Evolutionary conservation across 1,139 yeast genomes (phyloP).

Genomic region (Hansenula lynferdii): DNA sequence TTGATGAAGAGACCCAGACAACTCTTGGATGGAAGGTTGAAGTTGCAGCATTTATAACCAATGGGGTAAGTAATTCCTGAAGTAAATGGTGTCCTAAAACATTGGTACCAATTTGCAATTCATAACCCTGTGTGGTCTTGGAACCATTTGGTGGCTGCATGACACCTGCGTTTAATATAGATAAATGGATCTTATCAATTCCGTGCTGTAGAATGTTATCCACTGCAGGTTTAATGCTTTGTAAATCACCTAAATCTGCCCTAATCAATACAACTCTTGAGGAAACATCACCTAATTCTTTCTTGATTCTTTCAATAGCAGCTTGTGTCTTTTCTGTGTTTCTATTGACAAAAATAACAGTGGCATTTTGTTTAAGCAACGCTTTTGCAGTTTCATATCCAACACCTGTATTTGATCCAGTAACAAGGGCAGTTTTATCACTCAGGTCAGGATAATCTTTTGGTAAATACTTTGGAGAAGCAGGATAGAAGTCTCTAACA

Average conservation of each 20-base stretch:
- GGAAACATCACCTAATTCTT: conserved; percentile 17
- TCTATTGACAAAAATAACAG: conserved; percentile 39
- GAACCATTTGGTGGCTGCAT: conserved; percentile 37
- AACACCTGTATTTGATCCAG: conserved; percentile 43
- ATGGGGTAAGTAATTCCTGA: conserved; percentile 39
- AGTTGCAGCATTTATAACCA: conserved; percentile 25
- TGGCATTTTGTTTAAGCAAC: conserved; percentile 38
- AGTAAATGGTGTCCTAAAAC: conserved; percentile 45
- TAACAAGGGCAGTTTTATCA: conserved; percentile 37
- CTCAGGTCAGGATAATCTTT: conserved; percentile 39
- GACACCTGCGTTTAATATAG: conserved; percentile 52
- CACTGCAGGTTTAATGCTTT: conserved; percentile 39
- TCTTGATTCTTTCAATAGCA: conserved; percentile 29
- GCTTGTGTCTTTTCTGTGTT: conserved; percentile 29
- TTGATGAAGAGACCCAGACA: conserved; percentile 43
- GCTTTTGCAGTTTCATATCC: conserved; percentile 37
- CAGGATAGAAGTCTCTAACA: conserved; percentile 7
- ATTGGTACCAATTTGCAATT: conserved; percentile 45
- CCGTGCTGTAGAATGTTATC: conserved; percentile 26
- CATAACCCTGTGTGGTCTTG: conserved; percentile 37
- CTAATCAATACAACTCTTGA: conserved; percentile 23
- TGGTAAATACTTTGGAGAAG: conserved; percentile 30
- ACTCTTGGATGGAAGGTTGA: conserved; percentile 29
- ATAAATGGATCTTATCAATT: conserved; percentile 34
- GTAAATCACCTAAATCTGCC: conserved; percentile 43